Evolutionary conservation across 1,139 yeast genomes (phyloP), one percentile per base, ranked within the genome.

Genomic region (Sugiyamaella castrensis): DNA sequence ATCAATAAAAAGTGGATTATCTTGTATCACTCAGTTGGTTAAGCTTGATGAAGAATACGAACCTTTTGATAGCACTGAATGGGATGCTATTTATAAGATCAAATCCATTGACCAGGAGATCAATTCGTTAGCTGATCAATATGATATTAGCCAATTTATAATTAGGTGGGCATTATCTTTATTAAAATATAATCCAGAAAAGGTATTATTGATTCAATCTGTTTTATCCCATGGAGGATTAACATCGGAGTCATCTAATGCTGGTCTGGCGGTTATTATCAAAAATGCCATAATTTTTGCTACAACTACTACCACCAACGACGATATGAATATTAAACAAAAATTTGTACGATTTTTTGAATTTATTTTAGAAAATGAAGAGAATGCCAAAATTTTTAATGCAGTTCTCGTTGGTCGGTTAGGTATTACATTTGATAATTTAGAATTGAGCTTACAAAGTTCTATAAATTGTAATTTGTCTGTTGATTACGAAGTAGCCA

Each of bases 381-480:
- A 41, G 26, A 30, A 15, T 15, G 36, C 47, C 13, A 28, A 39
- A 26, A 24, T 37, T 31, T 24, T 40, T 16, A 34, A 37, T 10
- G 40, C 35, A 29, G 60, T 68, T 11, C 67, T 71, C 9, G 69
- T 85, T 54, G 63, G 67, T 4, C 64, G 69, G 1, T 55, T 71
- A 26, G 67, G 70, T 26, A 57, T 80, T 38, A 69, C 73, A 31
- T 57, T 83, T 16, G 77, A 77, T 35, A 74, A 78, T 11, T 74
- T 87, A 56, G 96, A 87, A 68, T 77, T 87, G 73, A 73, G 76
- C 52, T 70, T 87, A 45, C 84, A 86, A 70, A 73, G 83, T 16
- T 41, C 45, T 24, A 41, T 41, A 15, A 33, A 41, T 5, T 34
- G 34, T 9, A 41, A 41, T 26, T 41, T 24, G 28, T 13, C 34